Base-by-base conservation (phyloP, 768 basidiomycete genomes). In the Dioszegia aurantiaca region DNA sequence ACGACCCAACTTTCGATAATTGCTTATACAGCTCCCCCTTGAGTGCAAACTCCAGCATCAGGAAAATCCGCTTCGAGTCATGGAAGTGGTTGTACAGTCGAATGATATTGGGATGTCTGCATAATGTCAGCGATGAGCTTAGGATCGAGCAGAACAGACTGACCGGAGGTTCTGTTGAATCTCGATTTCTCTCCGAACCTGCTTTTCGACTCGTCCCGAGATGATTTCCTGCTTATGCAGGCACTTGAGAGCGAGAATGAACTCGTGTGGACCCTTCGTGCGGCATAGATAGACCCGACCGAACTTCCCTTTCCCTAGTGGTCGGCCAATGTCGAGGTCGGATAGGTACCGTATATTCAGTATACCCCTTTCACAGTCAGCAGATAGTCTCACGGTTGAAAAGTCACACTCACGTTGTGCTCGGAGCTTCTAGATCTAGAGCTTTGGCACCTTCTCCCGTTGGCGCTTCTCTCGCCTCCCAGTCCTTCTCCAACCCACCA, bases 251-350 rank as follows among this genome's bases (percentile, higher is more conserved):
- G 94, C 94, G 69, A 98, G 85, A 73, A 97, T 94, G 80, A 89
- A 98, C 59, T 86, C 84, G 0, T 92, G 90, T 59, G 86, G 83
- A 59, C 80, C 77, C 76, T 93, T 94, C 19, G 94, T 97, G 49
- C 93, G 85, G 43, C 94, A 91, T 87, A 98, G 93, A 81, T 99
- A 98, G 24, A 99, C 95, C 2, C 91, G 88, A 0, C 95, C 95
- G 67, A 98, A 99, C 80, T 98, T 98, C 44, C 95, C 95, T 76
- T 98, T 97, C n/a, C 95, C 95, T 1, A 99, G 82, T 2, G 92
- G 91, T 11, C 91, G 85, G 17, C 95, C 94, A 70, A 98, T 94
- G 62, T 95, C 90, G 67, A 99, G 95, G 54, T 86, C 82, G 58
- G 84, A 83, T 3, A 98, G 80, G 28, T 83, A 85, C 87, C 92